Evolutionary conservation across 2,329 filamentous ascomycete species (phyloP).

Genomic region (Penicillium frequentans): DNA sequence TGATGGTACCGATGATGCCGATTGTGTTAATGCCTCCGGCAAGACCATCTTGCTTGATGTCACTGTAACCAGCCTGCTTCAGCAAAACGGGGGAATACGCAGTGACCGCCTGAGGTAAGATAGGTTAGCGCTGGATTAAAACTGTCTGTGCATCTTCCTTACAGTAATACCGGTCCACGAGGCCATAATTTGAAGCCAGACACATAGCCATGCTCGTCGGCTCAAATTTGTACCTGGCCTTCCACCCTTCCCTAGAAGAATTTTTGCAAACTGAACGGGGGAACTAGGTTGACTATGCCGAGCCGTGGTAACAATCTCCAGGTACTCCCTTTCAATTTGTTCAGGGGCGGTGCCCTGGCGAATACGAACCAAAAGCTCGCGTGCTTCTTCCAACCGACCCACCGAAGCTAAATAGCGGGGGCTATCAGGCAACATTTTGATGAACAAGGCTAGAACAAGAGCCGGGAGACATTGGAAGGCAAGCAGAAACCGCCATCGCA

Average conservation of each 20-base stretch:
- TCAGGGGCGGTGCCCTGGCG: conserved; percentile 20
- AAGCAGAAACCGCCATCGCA: conserved; percentile 36
- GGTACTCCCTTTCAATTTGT: conserved; percentile 33
- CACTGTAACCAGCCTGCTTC: conserved; percentile 38
- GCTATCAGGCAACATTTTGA: conserved; percentile 36
- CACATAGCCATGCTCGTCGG: conserved; percentile 44
- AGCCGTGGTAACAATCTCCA: conserved; percentile 37
- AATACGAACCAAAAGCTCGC: conserved; percentile 45
- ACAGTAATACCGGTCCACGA: conserved; percentile 48
- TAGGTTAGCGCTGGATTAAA: not conserved
- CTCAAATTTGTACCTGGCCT: conserved; percentile 34
- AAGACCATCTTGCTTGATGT: conserved; percentile 44
- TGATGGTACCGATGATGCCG: conserved; percentile 53
- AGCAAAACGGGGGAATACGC: conserved; percentile 34
- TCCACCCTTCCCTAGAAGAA: conserved; percentile 35
- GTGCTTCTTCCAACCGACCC: conserved; percentile 48
- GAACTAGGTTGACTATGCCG: conserved; percentile 35
- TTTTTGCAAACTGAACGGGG: conserved; percentile 40
- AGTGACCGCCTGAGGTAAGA: conserved; percentile 32
- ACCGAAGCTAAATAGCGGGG: conserved; percentile 34
- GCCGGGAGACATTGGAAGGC: conserved; percentile 37
- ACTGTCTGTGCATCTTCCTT: conserved; percentile 14
- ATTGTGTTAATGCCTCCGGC: conserved; percentile 55
- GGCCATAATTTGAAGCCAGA: conserved; percentile 49
- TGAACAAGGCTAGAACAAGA: conserved; percentile 24